A percentile compares a stretch with the other conserved stretches of the same genome.
Conservation (phyloP, 306 rosid species). For the Leucaena leucocephala region DNA sequence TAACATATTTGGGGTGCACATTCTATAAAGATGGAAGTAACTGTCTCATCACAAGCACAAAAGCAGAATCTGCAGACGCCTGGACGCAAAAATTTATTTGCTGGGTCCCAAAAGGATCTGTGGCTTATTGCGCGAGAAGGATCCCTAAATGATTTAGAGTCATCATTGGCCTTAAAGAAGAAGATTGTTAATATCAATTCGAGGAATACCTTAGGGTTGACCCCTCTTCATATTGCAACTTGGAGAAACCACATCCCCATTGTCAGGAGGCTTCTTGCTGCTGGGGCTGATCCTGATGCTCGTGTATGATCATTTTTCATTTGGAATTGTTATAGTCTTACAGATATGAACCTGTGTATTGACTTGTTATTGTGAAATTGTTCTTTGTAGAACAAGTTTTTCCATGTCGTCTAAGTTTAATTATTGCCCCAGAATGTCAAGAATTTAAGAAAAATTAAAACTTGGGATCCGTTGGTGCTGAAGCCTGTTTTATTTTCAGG, state of each 20-base stretch:
- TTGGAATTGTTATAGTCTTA: conserved; percentile 11
- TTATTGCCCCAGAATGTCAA: conserved; percentile 6
- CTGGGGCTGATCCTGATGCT: conserved; percentile 96
- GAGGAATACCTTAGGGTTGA: conserved; percentile 79
- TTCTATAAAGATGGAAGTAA: conserved; percentile 47
- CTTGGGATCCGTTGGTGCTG: conserved; percentile 19
- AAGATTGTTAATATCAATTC: conserved; percentile 77
- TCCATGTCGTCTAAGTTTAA: not conserved
- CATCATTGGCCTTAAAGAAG: conserved; percentile 64
- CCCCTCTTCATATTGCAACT: conserved; percentile 93
- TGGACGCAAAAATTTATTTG: conserved; percentile 49
- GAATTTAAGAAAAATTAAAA: not conserved
- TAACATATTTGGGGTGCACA: not conserved
- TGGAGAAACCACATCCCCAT: conserved; percentile 95
- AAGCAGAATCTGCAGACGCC: conserved; percentile 58
- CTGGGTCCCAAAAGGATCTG: conserved; percentile 61
- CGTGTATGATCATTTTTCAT: conserved; percentile 63
- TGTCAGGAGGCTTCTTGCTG: conserved; percentile 84
- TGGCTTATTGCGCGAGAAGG: conserved; percentile 81
- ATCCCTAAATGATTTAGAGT: conserved; percentile 72
- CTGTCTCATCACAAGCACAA: conserved; percentile 53
- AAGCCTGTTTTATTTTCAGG: conserved; percentile 53
- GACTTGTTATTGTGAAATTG: not conserved
- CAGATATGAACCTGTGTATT: not conserved
- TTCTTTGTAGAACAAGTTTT: not conserved